Conservation (phyloP, 1,139 yeast genomes). For the Trichomonascaceae sp. region DNA sequence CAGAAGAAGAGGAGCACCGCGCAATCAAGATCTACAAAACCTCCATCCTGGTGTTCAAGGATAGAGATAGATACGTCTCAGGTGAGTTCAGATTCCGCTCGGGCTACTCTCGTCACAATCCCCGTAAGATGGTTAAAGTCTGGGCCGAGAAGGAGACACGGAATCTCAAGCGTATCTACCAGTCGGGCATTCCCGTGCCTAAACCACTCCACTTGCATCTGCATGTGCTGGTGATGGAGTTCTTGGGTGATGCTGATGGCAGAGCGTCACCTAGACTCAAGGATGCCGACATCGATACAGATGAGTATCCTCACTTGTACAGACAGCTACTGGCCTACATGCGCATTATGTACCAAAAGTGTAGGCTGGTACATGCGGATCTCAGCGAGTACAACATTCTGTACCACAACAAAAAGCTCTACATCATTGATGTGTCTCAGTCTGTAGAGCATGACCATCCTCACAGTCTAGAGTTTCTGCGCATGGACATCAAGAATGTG, state of each 20-base stretch:
- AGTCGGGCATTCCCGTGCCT: slow-evolving; percentile 80
- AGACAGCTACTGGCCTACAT: slow-evolving; percentile 72
- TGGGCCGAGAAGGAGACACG: slow-evolving; percentile 99
- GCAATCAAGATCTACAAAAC: slow-evolving; percentile 96
- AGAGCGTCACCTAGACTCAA: slow-evolving; percentile 80
- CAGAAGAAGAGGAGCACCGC: slow-evolving; percentile 40
- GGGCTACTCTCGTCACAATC: slow-evolving; percentile 74
- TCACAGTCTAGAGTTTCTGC: slow-evolving; percentile 80
- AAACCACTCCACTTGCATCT: slow-evolving; percentile 78
- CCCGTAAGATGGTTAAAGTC: slow-evolving; percentile 90
- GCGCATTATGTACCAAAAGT: slow-evolving; percentile 75
- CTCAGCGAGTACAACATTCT: slow-evolving; percentile 90
- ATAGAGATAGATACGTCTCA: slow-evolving; percentile 88
- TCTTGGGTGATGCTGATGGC: slow-evolving; percentile 53
- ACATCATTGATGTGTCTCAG: slow-evolving; percentile 93
- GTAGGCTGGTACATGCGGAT: slow-evolving; percentile 93
- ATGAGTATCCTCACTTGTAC: slow-evolving; percentile 53
- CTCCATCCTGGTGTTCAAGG: slow-evolving; percentile 88
- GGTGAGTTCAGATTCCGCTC: slow-evolving; percentile 92
- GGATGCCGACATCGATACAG: slow-evolving; percentile 46
- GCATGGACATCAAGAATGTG: slow-evolving; percentile 96
- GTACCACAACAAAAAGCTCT: slow-evolving; percentile 58
- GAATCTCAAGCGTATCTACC: slow-evolving; percentile 68
- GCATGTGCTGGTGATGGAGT: slow-evolving; percentile 93
- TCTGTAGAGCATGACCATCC: slow-evolving; percentile 98